A percentile compares a stretch with the other conserved stretches of the same genome.
Evolutionary conservation across 176 grass and related monocot genomes (phyloP).

Genomic region (Sorghum bicolor): DNA sequence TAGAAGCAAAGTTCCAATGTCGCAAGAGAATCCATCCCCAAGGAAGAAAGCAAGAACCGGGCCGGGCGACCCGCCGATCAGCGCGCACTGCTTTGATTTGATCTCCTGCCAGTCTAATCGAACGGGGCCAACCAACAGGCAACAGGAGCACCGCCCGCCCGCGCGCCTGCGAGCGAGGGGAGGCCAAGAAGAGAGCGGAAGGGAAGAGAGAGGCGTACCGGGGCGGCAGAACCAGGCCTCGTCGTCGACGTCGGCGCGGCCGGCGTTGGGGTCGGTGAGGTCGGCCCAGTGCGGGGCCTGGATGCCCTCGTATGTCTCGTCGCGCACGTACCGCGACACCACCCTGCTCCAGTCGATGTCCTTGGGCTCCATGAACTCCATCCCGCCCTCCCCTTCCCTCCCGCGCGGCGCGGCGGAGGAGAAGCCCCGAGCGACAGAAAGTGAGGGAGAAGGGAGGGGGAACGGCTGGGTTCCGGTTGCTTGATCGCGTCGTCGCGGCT

Average conservation of each 20-base stretch:
- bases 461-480: neutral
- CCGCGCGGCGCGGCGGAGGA: neutral
- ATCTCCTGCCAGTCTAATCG: neutral
- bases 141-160: neutral
- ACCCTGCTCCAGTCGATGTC: conserved; percentile 91
- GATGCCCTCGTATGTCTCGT: conserved; percentile 92
- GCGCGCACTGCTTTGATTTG: neutral
- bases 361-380: conserved; percentile 75
- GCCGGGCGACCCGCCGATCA: neutral
- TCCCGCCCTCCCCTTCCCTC: neutral
- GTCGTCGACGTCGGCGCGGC: conserved; percentile 49
- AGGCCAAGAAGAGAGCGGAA: neutral
- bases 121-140: neutral
- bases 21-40: neutral
- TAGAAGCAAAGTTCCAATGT: neutral
- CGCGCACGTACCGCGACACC: conserved; percentile 72
- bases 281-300: conserved; percentile 81
- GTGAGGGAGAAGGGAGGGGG: too few relatives aligned
- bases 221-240: conserved; percentile 89
- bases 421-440: neutral
- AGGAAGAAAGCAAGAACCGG: conserved; percentile 21
- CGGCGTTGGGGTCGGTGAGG: conserved; percentile 52
- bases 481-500: neutral
- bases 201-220: conserved; percentile 18
- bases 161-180: neutral